Evolutionary conservation across 495 filamentous ascomycete genomes (phyloP), one percentile per base, ranked within the genome.

Genomic region (Pyronema domesticum): DNA sequence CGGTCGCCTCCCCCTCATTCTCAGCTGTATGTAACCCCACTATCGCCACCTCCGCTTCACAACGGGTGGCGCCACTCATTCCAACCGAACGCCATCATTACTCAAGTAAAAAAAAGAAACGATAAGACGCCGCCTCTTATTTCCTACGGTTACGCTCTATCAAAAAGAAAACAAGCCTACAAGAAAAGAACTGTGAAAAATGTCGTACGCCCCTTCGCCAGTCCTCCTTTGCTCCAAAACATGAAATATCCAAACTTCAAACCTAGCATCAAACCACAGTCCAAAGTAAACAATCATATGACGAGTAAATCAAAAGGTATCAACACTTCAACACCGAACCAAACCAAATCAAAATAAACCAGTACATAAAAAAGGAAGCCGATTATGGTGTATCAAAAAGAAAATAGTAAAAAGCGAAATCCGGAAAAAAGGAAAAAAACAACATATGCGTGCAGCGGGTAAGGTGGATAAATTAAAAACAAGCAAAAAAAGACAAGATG

Each of bases 401-500:
- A 53, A 62, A 62, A 55, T 55, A 58, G n/a, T 42, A 39, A 17
- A 54, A 51, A 58, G 56, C 51, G 37, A 35, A 58, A 46, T 58
- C 23, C 23, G 55, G 42, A 55, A 61, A 63, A 60, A 18, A 37
- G 49, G 48, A 57, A 62, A 62, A 45, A 60, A 57, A 52, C 65
- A 63, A 60, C 54, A 55, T 58, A 64, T 65, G 64, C 62, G 69
- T 65, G 71, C 67, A 60, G 58, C 64, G 23, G 23, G 23, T 30
- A 30, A 30, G 23, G 23, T 30, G 5, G 1, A 30, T 30, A 30
- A 30, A 30, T 30, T 30, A 30, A 30, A 30, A 30, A 30, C 23
- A 30, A 30, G 23, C 23, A 23, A 47, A 47, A 50, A 36, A 50
- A 50, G 17, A 50, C 11, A 17, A 36, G 30, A 50, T 15, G 4